Percentiles rank a stretch among this genome's conserved stretches.
Conservation (phyloP, 1,284 basidiomycete species). For the Fereydounia khargensis region DNA sequence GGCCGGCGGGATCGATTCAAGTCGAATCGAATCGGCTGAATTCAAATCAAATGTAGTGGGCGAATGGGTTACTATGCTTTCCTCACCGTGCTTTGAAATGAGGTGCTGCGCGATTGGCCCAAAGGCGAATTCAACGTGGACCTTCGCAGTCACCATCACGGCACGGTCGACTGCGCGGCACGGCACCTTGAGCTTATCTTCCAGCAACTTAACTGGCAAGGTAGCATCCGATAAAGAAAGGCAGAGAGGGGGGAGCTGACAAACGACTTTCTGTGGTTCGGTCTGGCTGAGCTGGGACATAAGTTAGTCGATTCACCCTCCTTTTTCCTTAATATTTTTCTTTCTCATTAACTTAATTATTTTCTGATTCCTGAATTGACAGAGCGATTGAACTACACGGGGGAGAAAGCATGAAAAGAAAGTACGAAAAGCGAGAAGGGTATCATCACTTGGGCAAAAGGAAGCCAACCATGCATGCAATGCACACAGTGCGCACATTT, state of each 20-base stretch:
- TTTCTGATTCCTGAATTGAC: neutral
- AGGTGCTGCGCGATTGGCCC: neutral
- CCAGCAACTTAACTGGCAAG: too few relatives aligned
- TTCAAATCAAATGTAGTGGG: neutral
- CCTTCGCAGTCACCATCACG: too few relatives aligned
- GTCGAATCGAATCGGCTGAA: neutral
- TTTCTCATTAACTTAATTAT: neutral
- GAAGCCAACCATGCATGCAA: too few relatives aligned
- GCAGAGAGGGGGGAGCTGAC: too few relatives aligned
- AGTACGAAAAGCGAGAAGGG: constrained; percentile 1
- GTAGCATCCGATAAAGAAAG: too few relatives aligned
- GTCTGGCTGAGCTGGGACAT: too few relatives aligned
- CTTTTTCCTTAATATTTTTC: too few relatives aligned
- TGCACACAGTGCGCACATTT: neutral
- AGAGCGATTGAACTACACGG: constrained; percentile 1
- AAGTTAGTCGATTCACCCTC: too few relatives aligned
- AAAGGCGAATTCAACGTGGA: neutral
- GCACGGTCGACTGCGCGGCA: too few relatives aligned
- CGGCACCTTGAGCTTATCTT: too few relatives aligned
- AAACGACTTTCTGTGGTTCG: too few relatives aligned
- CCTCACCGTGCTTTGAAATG: neutral
- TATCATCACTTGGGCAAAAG: constrained; percentile 2
- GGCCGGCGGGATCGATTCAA: neutral
- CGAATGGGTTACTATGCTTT: neutral
- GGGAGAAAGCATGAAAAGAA: neutral